A percentile compares a stretch with the other conserved stretches of the same genome.
phyloP scores from a whole-genome alignment of 176 grass and related monocot species.

The Melocanna baccifera region DNA sequence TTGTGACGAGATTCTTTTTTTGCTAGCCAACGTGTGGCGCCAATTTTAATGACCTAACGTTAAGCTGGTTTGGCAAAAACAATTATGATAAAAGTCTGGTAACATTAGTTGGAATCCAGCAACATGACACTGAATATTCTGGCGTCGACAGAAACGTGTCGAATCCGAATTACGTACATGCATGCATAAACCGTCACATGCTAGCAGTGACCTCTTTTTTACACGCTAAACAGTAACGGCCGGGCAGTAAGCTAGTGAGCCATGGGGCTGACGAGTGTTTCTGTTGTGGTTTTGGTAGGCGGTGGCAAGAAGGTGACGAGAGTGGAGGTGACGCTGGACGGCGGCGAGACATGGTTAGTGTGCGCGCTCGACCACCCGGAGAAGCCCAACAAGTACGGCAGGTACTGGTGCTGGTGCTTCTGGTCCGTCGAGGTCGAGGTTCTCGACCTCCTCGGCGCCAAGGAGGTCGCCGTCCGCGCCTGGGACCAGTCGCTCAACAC shows the following conservation, averaged over 20 bases:
- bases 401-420: conserved; percentile 99
- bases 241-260: too few relatives aligned
- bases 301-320: conserved; percentile 83
- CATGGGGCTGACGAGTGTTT: background rate
- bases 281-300: conserved; percentile 29
- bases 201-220: too few relatives aligned
- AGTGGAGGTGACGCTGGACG: conserved; percentile 89
- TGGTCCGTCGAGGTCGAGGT: conserved; percentile 90
- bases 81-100: too few relatives aligned
- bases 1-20: too few relatives aligned
- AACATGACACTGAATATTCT: conserved; percentile 19
- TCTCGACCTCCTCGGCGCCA: conserved; percentile 73
- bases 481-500: conserved; percentile 94
- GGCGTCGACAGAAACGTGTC: background rate
- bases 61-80: too few relatives aligned
- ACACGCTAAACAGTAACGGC: too few relatives aligned
- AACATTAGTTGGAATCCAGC: too few relatives aligned
- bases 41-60: too few relatives aligned
- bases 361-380: conserved; percentile 67
- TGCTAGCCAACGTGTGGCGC: too few relatives aligned
- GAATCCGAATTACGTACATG: background rate
- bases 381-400: conserved; percentile 88
- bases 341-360: conserved; percentile 83
- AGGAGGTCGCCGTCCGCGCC: conserved; percentile 84
- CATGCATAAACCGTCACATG: background rate